These are phyloP conservation scores for Physcia stellaris DNA, from an alignment of 495 filamentous ascomycete genomes.

Conservation along the genomic window DNA sequence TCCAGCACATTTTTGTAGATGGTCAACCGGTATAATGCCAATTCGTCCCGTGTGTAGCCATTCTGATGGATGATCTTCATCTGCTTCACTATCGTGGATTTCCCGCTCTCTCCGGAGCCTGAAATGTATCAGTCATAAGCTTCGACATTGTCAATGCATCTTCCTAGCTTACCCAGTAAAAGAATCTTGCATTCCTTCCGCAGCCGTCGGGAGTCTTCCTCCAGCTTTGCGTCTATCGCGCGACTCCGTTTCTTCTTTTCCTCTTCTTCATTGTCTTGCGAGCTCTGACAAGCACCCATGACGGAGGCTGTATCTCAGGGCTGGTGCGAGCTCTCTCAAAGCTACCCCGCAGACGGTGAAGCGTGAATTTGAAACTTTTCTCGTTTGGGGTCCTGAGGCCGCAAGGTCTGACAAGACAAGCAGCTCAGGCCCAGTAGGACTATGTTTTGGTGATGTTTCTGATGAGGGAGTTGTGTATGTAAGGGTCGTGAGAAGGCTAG, in stretches of 20 bases:
- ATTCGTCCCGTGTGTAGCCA: slow-evolving; percentile 84
- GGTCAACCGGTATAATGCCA: slow-evolving; percentile 82
- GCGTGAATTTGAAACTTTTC: too few relatives aligned
- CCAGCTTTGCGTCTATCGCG: slow-evolving; percentile 79
- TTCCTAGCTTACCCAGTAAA: slow-evolving; percentile 75
- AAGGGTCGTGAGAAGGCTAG: too few relatives aligned
- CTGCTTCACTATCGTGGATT: slow-evolving; percentile 98
- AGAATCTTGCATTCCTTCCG: slow-evolving; percentile 98
- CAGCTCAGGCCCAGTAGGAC: too few relatives aligned
- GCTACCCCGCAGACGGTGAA: too few relatives aligned
- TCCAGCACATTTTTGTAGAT: slow-evolving; percentile 97
- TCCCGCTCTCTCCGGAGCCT: slow-evolving; percentile 98
- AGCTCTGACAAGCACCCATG: slow-evolving; percentile 92
- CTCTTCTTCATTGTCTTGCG: slow-evolving; percentile 56
- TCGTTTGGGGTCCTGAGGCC: too few relatives aligned
- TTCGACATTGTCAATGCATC: too few relatives aligned
- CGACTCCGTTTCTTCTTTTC: slow-evolving; percentile 92
- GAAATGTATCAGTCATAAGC: slow-evolving; percentile 13
- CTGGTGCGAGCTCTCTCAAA: too few relatives aligned
- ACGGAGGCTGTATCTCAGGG: too few relatives aligned
- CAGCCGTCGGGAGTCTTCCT: slow-evolving; percentile 83
- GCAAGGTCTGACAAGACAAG: too few relatives aligned
- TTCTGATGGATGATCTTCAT: slow-evolving; percentile 99
- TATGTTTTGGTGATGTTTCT: too few relatives aligned
- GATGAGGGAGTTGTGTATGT: too few relatives aligned